Conservation (phyloP, 2,329 filamentous ascomycete species). For the Aspergillus sp. region DNA sequence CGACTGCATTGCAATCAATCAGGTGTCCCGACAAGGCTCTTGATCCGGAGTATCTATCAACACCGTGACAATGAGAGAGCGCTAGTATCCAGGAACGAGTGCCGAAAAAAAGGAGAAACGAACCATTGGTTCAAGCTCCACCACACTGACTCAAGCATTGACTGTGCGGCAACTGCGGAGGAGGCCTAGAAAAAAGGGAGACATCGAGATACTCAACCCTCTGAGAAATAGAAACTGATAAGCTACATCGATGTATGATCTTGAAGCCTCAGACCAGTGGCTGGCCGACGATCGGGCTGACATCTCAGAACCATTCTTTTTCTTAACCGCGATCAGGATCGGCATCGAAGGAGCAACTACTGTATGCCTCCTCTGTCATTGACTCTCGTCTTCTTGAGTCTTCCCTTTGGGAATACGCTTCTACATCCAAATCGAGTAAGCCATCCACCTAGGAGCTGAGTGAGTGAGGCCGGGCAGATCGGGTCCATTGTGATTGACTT, state of each 20-base stretch:
- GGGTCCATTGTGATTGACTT: slow-evolving; percentile 4
- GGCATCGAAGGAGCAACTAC: background rate
- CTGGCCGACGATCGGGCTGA: background rate
- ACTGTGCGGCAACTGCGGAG: slow-evolving; percentile 16
- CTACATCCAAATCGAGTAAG: background rate
- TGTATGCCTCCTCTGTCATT: background rate
- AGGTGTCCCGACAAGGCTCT: background rate
- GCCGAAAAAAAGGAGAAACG: slow-evolving; percentile 4
- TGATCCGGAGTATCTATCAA: slow-evolving; percentile 1
- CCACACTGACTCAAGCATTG: slow-evolving; percentile 3
- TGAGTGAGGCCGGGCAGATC: background rate
- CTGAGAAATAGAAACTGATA: slow-evolving; percentile 18
- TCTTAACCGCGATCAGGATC: slow-evolving; percentile 7
- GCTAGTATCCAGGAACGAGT: background rate
- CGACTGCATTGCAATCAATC: background rate
- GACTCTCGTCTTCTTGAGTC: background rate
- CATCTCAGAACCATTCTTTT: slow-evolving; percentile 6
- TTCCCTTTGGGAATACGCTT: background rate
- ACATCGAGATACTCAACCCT: slow-evolving; percentile 2
- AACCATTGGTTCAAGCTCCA: background rate
- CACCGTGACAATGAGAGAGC: background rate
- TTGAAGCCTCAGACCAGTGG: background rate
- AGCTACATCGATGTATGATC: background rate
- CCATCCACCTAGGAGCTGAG: background rate
- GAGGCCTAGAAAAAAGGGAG: slow-evolving; percentile 4